These are phyloP conservation scores for Gossypium anomalum DNA, from an alignment of 345 rosid species.

Conservation along the genomic window DNA sequence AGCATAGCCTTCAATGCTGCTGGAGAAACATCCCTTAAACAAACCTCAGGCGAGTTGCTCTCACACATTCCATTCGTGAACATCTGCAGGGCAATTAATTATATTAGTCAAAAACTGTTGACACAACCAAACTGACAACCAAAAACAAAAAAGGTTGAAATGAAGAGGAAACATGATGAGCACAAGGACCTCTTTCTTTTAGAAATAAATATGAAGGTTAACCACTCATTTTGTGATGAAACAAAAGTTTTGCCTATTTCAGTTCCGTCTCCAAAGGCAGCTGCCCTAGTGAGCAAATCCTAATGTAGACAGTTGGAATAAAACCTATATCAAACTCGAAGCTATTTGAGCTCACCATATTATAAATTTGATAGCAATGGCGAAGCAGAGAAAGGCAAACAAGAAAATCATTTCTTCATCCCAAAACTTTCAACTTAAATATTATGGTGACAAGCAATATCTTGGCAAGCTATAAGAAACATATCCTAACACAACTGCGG, in stretches of 20 bases:
- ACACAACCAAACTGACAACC: constrained; percentile 4
- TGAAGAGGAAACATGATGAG: constrained; percentile 4
- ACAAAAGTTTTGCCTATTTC: not conserved
- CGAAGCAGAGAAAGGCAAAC: not conserved
- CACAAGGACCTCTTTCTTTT: not conserved
- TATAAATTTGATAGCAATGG: not conserved
- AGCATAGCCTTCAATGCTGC: constrained; percentile 80
- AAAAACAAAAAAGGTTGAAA: not conserved
- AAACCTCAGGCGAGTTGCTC: constrained; percentile 61
- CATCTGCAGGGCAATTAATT: constrained; percentile 52
- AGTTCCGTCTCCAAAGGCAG: not conserved
- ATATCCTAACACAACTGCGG: not conserved
- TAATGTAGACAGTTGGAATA: not conserved
- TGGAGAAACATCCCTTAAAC: constrained; percentile 65
- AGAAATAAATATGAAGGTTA: not conserved
- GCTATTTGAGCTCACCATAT: not conserved
- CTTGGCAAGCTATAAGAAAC: constrained; percentile 9
- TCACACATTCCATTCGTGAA: constrained; percentile 98
- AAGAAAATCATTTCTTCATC: not conserved
- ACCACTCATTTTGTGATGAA: not conserved
- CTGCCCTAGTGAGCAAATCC: not conserved
- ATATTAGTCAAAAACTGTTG: constrained; percentile 4
- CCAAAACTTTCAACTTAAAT: constrained; percentile 1
- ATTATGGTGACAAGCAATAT: not conserved
- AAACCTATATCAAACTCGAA: not conserved